Conservation (phyloP, 495 filamentous ascomycete species). For the Xylaria scruposa region DNA sequence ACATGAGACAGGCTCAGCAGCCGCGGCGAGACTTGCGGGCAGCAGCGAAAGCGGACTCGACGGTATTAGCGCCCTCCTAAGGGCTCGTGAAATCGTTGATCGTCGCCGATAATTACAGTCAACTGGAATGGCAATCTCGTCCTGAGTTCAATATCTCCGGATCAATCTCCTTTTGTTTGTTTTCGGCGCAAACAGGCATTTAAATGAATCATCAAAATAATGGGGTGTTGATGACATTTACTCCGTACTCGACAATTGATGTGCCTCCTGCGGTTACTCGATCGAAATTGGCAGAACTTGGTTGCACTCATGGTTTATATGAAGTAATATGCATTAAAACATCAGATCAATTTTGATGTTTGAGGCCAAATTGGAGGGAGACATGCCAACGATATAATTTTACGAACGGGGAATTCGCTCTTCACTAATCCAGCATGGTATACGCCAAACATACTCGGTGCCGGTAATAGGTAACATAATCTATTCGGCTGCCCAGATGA, state of each 20-base stretch:
- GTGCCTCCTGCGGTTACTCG: background rate
- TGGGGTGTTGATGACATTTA: background rate
- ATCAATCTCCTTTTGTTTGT: background rate
- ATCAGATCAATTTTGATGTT: background rate
- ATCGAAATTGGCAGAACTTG: background rate
- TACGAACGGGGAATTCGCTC: background rate
- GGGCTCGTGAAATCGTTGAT: constrained; percentile 61
- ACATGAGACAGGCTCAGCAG: background rate
- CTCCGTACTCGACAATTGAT: too few species aligned
- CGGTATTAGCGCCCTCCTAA: constrained; percentile 60
- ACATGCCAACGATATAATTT: background rate
- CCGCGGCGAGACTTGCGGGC: constrained; percentile 22
- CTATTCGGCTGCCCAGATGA: background rate
- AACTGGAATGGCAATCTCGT: background rate
- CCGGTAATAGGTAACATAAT: background rate
- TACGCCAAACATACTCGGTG: background rate
- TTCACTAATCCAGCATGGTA: background rate
- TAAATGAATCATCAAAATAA: background rate
- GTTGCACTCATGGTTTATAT: background rate
- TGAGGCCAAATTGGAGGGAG: background rate
- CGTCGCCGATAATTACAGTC: constrained; percentile 38
- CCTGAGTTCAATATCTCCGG: background rate
- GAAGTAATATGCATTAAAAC: background rate
- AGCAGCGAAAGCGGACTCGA: constrained; percentile 42
- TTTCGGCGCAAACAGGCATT: background rate